Evolutionary conservation across 352 stramenopile species (phyloP).

Genomic region (Globisporangium carolinianum): DNA sequence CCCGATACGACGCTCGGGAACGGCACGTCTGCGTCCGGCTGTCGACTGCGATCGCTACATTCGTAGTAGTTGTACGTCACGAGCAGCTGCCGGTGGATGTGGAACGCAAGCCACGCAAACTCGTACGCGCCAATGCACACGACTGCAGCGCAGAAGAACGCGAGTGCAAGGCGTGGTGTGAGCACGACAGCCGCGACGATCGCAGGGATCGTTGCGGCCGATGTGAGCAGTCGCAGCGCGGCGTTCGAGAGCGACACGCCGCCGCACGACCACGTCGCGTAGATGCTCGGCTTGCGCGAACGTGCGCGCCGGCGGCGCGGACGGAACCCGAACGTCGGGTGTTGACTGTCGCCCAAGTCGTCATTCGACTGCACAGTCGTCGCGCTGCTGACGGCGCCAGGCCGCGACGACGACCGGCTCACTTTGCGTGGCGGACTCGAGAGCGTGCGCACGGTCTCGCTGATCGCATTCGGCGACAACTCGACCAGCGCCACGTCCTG

Average conservation of each 20-base stretch:
- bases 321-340: conserved; percentile 4
- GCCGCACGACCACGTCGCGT: conserved; percentile 31
- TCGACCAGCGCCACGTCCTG: conserved; percentile 13
- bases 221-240: conserved; percentile 25
- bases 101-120: conserved; percentile 46
- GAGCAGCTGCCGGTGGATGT: conserved; percentile 36
- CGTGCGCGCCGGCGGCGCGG: conserved; percentile 17
- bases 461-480: conserved; percentile 10
- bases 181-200: conserved; percentile 28
- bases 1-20: conserved; percentile 27
- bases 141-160: conserved; percentile 17
- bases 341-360: conserved; percentile 14
- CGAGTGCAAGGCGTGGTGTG: conserved; percentile 23
- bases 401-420: conserved; percentile 9
- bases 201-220: conserved; percentile 17
- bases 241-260: conserved; percentile 29
- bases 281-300: conserved; percentile 33
- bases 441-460: conserved; percentile 14
- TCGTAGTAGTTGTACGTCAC: conserved; percentile 40
- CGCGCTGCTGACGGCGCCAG: conserved; percentile 20
- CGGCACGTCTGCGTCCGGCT: conserved; percentile 13
- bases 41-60: conserved; percentile 4
- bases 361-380: conserved; percentile 14
- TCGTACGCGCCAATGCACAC: conserved; percentile 43
- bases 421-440: conserved; percentile 12